Percentiles rank a stretch among this genome's conserved stretches.
phyloP scores from a whole-genome alignment of 2,329 filamentous ascomycete genomes.

The Cladophialophora psammophila region DNA sequence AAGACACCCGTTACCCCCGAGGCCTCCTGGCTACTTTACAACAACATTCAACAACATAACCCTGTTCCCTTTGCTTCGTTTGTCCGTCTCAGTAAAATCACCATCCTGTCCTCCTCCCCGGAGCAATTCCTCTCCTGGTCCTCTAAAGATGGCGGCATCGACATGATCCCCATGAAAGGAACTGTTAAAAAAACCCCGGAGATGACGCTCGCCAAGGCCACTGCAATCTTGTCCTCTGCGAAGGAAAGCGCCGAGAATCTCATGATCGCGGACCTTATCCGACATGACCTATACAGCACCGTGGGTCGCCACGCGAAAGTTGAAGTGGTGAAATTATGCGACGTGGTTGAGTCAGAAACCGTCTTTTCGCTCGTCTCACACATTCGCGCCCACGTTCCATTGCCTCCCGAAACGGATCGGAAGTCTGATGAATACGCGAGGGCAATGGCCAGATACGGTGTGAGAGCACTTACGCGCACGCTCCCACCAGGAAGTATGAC shows the following conservation, averaged over 20 bases:
- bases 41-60: conserved; percentile 72
- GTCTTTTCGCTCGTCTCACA: conserved; percentile 93
- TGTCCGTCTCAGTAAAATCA: conserved; percentile 71
- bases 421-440: conserved; percentile 2
- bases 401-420: conserved; percentile 34
- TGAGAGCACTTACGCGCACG: conserved; percentile 70
- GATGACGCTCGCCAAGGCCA: conserved; percentile 75
- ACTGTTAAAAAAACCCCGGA: conserved; percentile 80
- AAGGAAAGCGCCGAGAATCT: conserved; percentile 96
- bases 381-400: conserved; percentile 68
- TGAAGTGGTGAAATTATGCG: conserved; percentile 76
- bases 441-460: conserved; percentile 45
- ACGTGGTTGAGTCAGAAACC: conserved; percentile 87
- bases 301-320: conserved; percentile 55
- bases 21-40: conserved; percentile 75
- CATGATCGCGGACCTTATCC: conserved; percentile 97
- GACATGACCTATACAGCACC: conserved; percentile 77
- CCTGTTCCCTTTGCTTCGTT: conserved; percentile 88
- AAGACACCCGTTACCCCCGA: conserved; percentile 46
- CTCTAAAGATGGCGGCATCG: conserved; percentile 57
- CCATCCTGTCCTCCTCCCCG: conserved; percentile 82
- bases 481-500: conserved; percentile 96
- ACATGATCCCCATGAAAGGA: conserved; percentile 93
- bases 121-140: conserved; percentile 84
- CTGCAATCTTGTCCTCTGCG: conserved; percentile 74